Conservation (phyloP, 805 yeast genomes). For the Cyberlindnera meyerae region DNA sequence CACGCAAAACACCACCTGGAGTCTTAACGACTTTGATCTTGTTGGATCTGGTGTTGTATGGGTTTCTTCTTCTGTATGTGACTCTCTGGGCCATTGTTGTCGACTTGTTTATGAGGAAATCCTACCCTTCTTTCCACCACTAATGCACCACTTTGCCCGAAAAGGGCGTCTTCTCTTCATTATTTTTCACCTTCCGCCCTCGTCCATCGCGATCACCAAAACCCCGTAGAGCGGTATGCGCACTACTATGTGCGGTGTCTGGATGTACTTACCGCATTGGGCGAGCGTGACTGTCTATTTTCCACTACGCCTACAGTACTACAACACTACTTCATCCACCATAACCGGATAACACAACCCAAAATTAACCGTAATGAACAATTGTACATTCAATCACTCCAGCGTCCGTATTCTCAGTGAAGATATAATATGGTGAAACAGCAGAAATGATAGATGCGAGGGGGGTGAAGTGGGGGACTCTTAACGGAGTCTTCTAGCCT, state of each 20-base stretch:
- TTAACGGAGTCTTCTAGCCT: slow-evolving; percentile 93
- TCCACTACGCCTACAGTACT: too few species aligned
- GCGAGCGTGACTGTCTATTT: slow-evolving; percentile 17
- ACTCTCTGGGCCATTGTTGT: slow-evolving; percentile 96
- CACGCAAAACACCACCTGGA: slow-evolving; percentile 99
- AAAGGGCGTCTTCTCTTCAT: too few species aligned
- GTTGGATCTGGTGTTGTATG: slow-evolving; percentile 99
- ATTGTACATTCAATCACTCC: slow-evolving; percentile 28
- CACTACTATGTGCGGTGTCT: slow-evolving; percentile 12
- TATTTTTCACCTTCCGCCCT: too few species aligned
- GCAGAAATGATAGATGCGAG: slow-evolving; percentile 13
- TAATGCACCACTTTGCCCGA: not conserved
- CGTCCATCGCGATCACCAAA: too few species aligned
- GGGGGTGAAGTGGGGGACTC: slow-evolving; percentile 23
- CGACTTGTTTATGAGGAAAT: not conserved
- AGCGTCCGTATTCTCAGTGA: slow-evolving; percentile 10
- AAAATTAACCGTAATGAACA: slow-evolving; percentile 20
- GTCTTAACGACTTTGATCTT: slow-evolving; percentile 99
- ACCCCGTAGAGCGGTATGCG: too few species aligned
- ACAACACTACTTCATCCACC: too few species aligned
- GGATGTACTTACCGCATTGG: slow-evolving; percentile 5
- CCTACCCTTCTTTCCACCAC: not conserved
- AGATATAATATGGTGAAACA: slow-evolving; percentile 12
- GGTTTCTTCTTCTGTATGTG: slow-evolving; percentile 98
- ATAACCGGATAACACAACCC: too few species aligned